phyloP scores from a whole-genome alignment of 176 grass and related monocot genomes.

The Bonia amplexicaulis region DNA sequence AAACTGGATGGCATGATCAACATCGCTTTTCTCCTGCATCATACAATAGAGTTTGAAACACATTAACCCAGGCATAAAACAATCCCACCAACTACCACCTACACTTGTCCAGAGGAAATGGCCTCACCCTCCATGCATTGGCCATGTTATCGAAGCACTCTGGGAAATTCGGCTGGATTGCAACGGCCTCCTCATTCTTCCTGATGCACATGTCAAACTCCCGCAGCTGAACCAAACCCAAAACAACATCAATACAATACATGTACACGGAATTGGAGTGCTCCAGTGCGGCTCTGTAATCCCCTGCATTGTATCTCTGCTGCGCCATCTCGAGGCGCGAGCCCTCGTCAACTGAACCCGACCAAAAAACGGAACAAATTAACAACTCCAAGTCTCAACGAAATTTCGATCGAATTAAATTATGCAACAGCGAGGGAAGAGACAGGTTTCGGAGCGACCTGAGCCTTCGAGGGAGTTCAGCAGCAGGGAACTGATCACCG shows the following conservation, averaged over 20 bases:
- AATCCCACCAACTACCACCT: background rate
- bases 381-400: background rate
- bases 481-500: background rate
- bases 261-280: constrained; percentile 31
- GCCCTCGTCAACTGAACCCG: constrained; percentile 24
- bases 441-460: background rate
- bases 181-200: constrained; percentile 70
- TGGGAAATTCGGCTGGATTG: constrained; percentile 55
- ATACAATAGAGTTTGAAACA: constrained; percentile 7
- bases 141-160: constrained; percentile 77
- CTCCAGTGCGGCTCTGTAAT: constrained; percentile 43
- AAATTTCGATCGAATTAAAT: background rate
- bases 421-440: background rate
- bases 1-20: constrained; percentile 53
- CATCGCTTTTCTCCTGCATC: constrained; percentile 51
- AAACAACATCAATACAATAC: background rate
- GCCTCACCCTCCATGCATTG: constrained; percentile 74
- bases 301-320: constrained; percentile 35
- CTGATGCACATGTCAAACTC: constrained; percentile 61
- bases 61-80: background rate
- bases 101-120: background rate
- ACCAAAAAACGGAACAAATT: background rate
- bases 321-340: constrained; percentile 15
- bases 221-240: constrained; percentile 36
- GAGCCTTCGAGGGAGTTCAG: constrained; percentile 5